phyloP scores from a whole-genome alignment of 805 yeast genomes.

The Zygosaccharomyces bailii region DNA sequence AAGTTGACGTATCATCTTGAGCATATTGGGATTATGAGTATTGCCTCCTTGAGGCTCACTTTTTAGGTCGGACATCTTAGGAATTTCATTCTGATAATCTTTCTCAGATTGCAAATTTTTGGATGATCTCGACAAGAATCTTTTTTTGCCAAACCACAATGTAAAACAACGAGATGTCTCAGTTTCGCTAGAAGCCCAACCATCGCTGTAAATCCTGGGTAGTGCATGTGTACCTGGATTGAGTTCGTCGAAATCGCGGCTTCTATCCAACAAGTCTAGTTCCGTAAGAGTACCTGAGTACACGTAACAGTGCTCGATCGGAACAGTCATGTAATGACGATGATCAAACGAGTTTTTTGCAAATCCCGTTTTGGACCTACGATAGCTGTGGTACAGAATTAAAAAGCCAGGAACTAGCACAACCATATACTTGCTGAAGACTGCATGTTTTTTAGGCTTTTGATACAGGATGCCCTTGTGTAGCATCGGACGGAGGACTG shows the following conservation, averaged over 20 bases:
- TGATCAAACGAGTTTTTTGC: conserved; percentile 48
- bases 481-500: conserved; percentile 58
- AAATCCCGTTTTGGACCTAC: conserved; percentile 46
- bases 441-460: conserved; percentile 65
- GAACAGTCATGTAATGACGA: conserved; percentile 53
- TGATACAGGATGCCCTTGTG: conserved; percentile 65
- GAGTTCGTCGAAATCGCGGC: conserved; percentile 43
- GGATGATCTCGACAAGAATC: conserved; percentile 39
- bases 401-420: conserved; percentile 70
- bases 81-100: not conserved
- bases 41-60: conserved; percentile 5
- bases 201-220: conserved; percentile 76
- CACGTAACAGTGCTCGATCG: conserved; percentile 65
- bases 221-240: conserved; percentile 55
- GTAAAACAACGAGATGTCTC: conserved; percentile 76
- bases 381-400: conserved; percentile 50
- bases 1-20: conserved; percentile 44
- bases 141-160: conserved; percentile 73
- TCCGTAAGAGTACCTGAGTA: conserved; percentile 67
- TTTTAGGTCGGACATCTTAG: not conserved
- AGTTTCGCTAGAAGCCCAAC: conserved; percentile 79
- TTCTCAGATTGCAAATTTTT: conserved; percentile 9
- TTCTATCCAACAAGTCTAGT: conserved; percentile 50
- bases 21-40: conserved; percentile 13
- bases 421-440: conserved; percentile 58